Evolutionary conservation across 441 rosid genomes (phyloP), one percentile per base, ranked within the genome.

Genomic region (Melastoma candidum): DNA sequence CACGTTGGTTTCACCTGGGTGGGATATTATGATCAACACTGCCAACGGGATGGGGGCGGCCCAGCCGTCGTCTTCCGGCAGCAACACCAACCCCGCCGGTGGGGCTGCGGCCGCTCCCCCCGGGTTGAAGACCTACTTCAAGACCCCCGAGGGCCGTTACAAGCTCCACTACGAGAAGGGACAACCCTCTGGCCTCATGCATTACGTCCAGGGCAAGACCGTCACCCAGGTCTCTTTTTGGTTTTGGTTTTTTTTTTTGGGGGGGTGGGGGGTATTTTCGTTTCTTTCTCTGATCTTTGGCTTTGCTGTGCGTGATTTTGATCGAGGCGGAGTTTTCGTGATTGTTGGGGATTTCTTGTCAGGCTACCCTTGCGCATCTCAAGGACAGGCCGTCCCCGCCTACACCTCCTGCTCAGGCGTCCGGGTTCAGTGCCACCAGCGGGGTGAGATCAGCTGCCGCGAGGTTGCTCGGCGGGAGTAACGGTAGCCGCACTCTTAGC

Each of bases 91-190:
- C 22, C 22, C 22, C 22, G 22, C 22, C 22, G 22, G 22, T 17
- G 22, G 22, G 22, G 22, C 22, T 17, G 41, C 41, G 43, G 56
- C 48, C 81, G 68, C 87, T 49, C 99, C 84, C 62, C 93, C 95
- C 45, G 99, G 97, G 7, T 75, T 94, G 60, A 94, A 94, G 78
- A 94, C 97, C 58, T 87, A 89, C 71, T 89, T 89, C 71, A 94
- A 94, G 74, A 84, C 99, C 46, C 97, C 94, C 0, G 95, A 94
- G 59, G 99, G 99, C 9, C 83, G 95, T 46, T 94, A 94, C 59
- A 94, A 94, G 79, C 97, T 94, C 60, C 95, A 85, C 69, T 85
- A 80, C 54, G 99, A 90, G 74, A 94, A 94, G 71, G 84, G 97
- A 6, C 87, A 90, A 54, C 95, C 97, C 44, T 81, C 99, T 44